phyloP scores from a whole-genome alignment of 805 yeast species.

The Cyberlindnera subsufficiens region DNA sequence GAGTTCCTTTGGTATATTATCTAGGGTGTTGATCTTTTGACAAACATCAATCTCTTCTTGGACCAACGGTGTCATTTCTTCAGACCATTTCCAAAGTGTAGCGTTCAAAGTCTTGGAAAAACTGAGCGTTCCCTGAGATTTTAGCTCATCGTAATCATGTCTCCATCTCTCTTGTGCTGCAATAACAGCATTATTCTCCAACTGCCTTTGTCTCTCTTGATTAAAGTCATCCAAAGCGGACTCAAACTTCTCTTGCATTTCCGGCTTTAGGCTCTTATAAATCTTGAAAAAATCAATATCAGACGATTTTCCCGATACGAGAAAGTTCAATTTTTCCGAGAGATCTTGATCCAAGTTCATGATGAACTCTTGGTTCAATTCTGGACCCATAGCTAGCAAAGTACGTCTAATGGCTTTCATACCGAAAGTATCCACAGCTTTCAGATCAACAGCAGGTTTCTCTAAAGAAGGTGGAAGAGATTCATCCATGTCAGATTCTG shows the following conservation, averaged over 20 bases:
- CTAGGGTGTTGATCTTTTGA: conserved; percentile 31
- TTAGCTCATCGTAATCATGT: conserved; percentile 65
- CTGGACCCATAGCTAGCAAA: conserved; percentile 43
- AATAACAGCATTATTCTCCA: conserved; percentile 76
- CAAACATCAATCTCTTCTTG: conserved; percentile 59
- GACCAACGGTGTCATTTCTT: conserved; percentile 63
- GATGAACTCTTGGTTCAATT: conserved; percentile 24
- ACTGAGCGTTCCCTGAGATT: conserved; percentile 47
- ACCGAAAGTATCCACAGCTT: conserved; percentile 71
- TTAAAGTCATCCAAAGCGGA: conserved; percentile 63
- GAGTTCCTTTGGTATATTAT: conserved; percentile 12
- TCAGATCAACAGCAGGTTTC: conserved; percentile 44
- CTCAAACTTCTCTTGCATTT: conserved; percentile 53
- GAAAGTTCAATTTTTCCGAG: conserved; percentile 30
- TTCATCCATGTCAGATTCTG: conserved; percentile 10
- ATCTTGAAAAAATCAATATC: conserved; percentile 61
- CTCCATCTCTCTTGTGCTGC: conserved; percentile 90
- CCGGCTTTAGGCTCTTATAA: conserved; percentile 42
- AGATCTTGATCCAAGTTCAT: conserved; percentile 28
- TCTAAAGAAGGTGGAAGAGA: conserved; percentile 40
- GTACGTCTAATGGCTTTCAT: conserved; percentile 75
- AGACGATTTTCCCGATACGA: conserved; percentile 17
- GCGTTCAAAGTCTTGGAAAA: conserved; percentile 60
- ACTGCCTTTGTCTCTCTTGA: conserved; percentile 63
- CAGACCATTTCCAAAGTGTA: conserved; percentile 80